Conservation (phyloP, 768 basidiomycete species). For the Tricholoma sp. region DNA sequence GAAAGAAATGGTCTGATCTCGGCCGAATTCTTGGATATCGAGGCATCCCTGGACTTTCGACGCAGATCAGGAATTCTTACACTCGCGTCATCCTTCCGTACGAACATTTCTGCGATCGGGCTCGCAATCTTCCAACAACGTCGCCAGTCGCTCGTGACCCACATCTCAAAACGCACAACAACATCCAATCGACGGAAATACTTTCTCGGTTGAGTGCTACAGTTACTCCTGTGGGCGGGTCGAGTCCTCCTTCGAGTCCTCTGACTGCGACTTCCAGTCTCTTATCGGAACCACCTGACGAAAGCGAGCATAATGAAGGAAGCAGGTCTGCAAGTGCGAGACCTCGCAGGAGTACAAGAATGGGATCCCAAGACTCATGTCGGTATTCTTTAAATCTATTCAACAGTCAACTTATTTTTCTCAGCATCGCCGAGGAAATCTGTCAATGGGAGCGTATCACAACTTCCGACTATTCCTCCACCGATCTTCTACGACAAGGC, state of each 20-base stretch:
- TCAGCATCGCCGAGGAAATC: constrained; percentile 34
- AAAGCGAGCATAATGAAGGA: constrained; percentile 56
- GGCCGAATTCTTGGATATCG: constrained; percentile 80
- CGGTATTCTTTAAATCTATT: constrained; percentile 15
- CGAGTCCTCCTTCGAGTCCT: constrained; percentile 68
- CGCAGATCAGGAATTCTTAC: constrained; percentile 88
- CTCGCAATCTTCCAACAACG: constrained; percentile 55
- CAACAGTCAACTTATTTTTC: constrained; percentile 10
- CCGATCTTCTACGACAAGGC: constrained; percentile 46
- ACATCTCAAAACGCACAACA: constrained; percentile 48
- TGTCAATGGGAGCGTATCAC: constrained; percentile 14
- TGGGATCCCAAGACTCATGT: constrained; percentile 45
- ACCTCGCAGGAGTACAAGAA: constrained; percentile 49
- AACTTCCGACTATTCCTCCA: constrained; percentile 33
- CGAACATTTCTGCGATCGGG: constrained; percentile 81
- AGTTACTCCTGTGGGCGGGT: constrained; percentile 34
- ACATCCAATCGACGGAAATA: constrained; percentile 37
- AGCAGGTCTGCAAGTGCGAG: constrained; percentile 38
- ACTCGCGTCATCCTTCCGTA: constrained; percentile 92
- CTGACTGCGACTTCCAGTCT: constrained; percentile 73
- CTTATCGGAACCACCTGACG: constrained; percentile 77
- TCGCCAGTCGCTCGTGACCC: constrained; percentile 43
- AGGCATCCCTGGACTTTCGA: constrained; percentile 75
- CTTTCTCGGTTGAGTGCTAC: constrained; percentile 36
- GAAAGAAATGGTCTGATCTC: constrained; percentile 85